A percentile compares a stretch with the other conserved stretches of the same genome.
phyloP scores from a whole-genome alignment of 768 basidiomycete genomes.

The Tricholoma sp. region DNA sequence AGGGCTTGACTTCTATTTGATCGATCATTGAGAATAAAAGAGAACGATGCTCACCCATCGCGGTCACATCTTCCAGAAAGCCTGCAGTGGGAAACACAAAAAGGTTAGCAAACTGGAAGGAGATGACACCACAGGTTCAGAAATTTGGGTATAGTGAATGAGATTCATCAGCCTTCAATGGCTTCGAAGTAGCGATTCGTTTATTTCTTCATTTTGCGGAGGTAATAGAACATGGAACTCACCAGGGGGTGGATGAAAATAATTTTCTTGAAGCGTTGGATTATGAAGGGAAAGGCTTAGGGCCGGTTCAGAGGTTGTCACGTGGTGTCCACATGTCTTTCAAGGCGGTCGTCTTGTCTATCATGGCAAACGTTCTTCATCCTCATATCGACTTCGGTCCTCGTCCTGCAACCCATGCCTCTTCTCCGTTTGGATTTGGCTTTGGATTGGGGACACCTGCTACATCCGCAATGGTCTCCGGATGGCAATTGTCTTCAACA shows the following conservation, averaged over 20 bases:
- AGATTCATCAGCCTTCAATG: constrained; percentile 54
- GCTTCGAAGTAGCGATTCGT: constrained; percentile 91
- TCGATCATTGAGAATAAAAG: constrained; percentile 44
- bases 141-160: constrained; percentile 87
- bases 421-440: constrained; percentile 68
- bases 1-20: constrained; percentile 90
- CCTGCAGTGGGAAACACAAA: constrained; percentile 7
- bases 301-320: constrained; percentile 25
- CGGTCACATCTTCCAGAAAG: background rate
- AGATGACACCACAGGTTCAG: constrained; percentile 41
- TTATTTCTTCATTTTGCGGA: constrained; percentile 52
- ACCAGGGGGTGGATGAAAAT: constrained; percentile 17
- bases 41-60: constrained; percentile 23
- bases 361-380: constrained; percentile 70
- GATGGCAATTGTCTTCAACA: constrained; percentile 42
- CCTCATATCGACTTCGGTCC: constrained; percentile 62
- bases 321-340: background rate
- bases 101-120: constrained; percentile 9
- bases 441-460: constrained; percentile 52
- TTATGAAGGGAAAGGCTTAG: constrained; percentile 24
- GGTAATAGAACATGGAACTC: constrained; percentile 19
- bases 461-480: constrained; percentile 37
- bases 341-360: too few relatives aligned
- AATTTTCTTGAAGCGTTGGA: background rate
- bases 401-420: constrained; percentile 50